Evolutionary conservation across 257 asterid genomes (phyloP).

Genomic region (Knoxia roxburghii): DNA sequence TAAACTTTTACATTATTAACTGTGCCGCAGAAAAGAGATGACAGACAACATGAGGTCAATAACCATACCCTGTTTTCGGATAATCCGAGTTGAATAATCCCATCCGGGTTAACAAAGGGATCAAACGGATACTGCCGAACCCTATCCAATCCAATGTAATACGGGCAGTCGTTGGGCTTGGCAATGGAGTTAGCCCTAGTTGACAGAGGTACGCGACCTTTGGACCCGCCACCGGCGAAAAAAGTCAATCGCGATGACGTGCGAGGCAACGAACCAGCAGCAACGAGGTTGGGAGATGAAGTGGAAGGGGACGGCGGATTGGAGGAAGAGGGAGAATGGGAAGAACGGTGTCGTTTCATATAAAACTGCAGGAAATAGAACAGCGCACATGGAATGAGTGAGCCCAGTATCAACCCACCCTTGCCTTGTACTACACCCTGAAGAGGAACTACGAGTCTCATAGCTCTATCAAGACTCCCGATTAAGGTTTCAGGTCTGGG

Average conservation of each 20-base stretch:
- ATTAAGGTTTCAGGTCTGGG: constrained; percentile 22
- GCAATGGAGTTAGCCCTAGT: constrained; percentile 49
- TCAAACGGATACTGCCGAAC: constrained; percentile 56
- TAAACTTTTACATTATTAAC: neutral
- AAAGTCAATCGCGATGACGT: constrained; percentile 67
- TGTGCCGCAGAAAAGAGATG: neutral
- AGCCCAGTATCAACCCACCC: constrained; percentile 82
- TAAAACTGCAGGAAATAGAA: constrained; percentile 81
- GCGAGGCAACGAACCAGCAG: constrained; percentile 48
- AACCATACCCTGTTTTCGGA: constrained; percentile 68
- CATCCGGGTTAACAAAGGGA: constrained; percentile 47
- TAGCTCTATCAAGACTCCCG: constrained; percentile 19
- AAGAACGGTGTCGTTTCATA: constrained; percentile 73
- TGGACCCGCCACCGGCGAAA: constrained; percentile 47
- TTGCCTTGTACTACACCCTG: constrained; percentile 93
- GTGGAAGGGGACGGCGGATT: constrained; percentile 46
- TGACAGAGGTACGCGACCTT: constrained; percentile 50
- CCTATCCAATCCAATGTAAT: constrained; percentile 84
- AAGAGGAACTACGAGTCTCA: constrained; percentile 89
- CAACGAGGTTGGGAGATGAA: constrained; percentile 37
- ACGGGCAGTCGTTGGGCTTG: constrained; percentile 68
- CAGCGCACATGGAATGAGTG: constrained; percentile 83
- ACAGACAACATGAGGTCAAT: neutral
- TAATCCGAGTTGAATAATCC: constrained; percentile 82
- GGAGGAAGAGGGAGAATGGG: constrained; percentile 26